Evolutionary conservation across 1,284 basidiomycete species (phyloP).

Genomic region (Sutorius eximius): DNA sequence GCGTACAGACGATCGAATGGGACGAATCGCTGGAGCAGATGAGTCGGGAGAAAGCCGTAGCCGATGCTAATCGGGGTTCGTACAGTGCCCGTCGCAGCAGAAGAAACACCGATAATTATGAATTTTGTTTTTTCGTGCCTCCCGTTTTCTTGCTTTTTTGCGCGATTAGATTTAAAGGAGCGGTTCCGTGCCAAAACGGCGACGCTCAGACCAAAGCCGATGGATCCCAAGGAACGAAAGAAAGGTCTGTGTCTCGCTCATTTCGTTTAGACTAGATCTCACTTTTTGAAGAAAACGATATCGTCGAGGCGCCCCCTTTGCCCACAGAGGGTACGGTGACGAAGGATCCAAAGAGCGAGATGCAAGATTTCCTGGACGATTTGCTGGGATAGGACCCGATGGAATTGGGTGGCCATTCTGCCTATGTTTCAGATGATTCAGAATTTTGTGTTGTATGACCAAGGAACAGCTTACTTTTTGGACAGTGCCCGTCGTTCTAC

Average conservation of each 20-base stretch:
- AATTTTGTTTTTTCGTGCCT: not conserved
- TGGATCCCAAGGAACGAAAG: constrained; percentile 35
- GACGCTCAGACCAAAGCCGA: constrained; percentile 44
- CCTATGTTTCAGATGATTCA: not conserved
- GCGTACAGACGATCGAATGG: constrained; percentile 64
- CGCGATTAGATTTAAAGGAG: constrained; percentile 58
- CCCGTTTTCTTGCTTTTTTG: not conserved
- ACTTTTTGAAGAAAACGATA: constrained; percentile 29
- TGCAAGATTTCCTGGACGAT: constrained; percentile 76
- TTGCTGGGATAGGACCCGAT: constrained; percentile 44
- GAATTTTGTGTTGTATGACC: not conserved
- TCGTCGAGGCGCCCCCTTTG: constrained; percentile 58
- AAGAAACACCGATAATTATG: not conserved
- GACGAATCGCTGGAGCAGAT: constrained; percentile 62
- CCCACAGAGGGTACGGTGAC: constrained; percentile 40
- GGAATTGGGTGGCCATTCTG: not conserved
- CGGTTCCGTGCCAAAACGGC: constrained; percentile 63
- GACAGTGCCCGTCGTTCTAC: not conserved
- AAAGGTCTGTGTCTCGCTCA: constrained; percentile 32
- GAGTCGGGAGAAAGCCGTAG: constrained; percentile 64
- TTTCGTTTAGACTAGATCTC: not conserved
- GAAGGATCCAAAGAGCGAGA: constrained; percentile 54
- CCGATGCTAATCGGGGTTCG: constrained; percentile 71
- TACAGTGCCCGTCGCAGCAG: not conserved
- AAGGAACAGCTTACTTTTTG: not conserved